These are phyloP conservation scores for Cordyceps farinosa DNA, from an alignment of 2,329 filamentous ascomycete species.

Conservation along the genomic window DNA sequence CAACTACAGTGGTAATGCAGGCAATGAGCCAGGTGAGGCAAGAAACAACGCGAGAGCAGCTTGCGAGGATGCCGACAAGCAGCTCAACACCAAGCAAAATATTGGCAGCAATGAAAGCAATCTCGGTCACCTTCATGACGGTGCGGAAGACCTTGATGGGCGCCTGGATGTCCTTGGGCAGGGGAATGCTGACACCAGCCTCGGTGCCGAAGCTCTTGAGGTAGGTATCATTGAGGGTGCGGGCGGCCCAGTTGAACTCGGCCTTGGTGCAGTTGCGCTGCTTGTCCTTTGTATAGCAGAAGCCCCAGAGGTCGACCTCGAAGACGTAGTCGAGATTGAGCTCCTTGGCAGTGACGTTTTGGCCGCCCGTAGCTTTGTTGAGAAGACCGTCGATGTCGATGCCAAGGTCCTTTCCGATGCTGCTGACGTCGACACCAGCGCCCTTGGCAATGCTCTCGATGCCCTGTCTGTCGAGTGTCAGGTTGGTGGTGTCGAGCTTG, in stretches of 20 bases:
- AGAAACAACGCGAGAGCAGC: conserved; percentile 77
- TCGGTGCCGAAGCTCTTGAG: conserved; percentile 52
- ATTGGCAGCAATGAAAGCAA: conserved; percentile 73
- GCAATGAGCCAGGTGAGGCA: conserved; percentile 78
- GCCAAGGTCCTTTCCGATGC: conserved; percentile 25
- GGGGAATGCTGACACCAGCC: conserved; percentile 52
- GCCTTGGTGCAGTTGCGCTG: conserved; percentile 65
- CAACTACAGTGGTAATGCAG: conserved; percentile 52
- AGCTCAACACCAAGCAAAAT: conserved; percentile 68
- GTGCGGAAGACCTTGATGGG: conserved; percentile 70
- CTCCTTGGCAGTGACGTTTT: conserved; percentile 54
- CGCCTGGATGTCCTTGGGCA: conserved; percentile 64
- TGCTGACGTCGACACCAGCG: conserved; percentile 21
- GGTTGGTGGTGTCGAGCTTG: conserved; percentile 58
- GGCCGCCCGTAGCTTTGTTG: conserved; percentile 25
- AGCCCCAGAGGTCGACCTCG: conserved; percentile 80
- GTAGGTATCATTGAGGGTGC: conserved; percentile 59
- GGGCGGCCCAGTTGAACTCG: conserved; percentile 72
- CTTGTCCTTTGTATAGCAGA: conserved; percentile 62
- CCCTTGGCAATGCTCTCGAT: conserved; percentile 26
- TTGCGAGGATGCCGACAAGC: conserved; percentile 74
- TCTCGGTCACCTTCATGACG: conserved; percentile 77
- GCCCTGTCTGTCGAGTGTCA: conserved; percentile 45
- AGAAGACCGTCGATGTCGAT: conserved; percentile 20
- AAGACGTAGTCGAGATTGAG: conserved; percentile 72